Percentiles rank a stretch among this genome's conserved stretches.
These are phyloP conservation scores for Sporisorium sorghi DNA, from an alignment of 1,284 basidiomycete genomes.

Conservation along the genomic window DNA sequence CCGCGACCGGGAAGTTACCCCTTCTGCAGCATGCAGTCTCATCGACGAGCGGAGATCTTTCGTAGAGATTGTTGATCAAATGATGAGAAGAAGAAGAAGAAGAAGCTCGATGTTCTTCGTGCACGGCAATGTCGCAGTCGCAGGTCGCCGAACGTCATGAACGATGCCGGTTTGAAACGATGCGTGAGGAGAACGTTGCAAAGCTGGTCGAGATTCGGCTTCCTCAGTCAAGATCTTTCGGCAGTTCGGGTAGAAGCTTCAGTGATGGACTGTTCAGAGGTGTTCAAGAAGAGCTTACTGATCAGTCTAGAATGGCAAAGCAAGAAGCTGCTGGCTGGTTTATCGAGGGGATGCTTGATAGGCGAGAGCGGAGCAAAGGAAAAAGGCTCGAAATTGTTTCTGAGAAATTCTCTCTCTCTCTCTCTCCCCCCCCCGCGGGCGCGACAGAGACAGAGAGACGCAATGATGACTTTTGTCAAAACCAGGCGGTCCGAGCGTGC, in stretches of 20 bases:
- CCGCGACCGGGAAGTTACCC: slow-evolving; percentile 30
- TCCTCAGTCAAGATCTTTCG: too few species aligned
- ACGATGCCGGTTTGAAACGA: background rate
- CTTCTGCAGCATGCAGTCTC: background rate
- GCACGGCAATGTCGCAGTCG: background rate
- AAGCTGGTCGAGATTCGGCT: too few species aligned
- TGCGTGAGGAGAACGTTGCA: too few species aligned
- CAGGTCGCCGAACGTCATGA: background rate
- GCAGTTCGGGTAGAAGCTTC: too few species aligned
- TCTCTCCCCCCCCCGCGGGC: too few species aligned
- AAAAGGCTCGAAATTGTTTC: background rate
- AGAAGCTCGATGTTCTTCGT: background rate
- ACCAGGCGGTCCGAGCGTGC: slow-evolving; percentile 38
- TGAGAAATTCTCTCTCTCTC: background rate
- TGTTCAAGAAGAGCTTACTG: too few species aligned
- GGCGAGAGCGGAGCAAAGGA: background rate
- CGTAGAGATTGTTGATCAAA: background rate
- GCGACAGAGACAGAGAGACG: background rate
- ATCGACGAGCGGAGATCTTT: slow-evolving; percentile 22
- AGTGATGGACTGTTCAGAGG: too few species aligned
- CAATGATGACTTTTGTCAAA: background rate
- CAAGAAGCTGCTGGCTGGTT: background rate
- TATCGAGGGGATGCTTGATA: background rate
- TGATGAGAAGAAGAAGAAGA: background rate
- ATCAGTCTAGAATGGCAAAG: background rate